Base-by-base conservation (phyloP, 2,329 filamentous ascomycete genomes). In the Talaromyces marneffei region DNA sequence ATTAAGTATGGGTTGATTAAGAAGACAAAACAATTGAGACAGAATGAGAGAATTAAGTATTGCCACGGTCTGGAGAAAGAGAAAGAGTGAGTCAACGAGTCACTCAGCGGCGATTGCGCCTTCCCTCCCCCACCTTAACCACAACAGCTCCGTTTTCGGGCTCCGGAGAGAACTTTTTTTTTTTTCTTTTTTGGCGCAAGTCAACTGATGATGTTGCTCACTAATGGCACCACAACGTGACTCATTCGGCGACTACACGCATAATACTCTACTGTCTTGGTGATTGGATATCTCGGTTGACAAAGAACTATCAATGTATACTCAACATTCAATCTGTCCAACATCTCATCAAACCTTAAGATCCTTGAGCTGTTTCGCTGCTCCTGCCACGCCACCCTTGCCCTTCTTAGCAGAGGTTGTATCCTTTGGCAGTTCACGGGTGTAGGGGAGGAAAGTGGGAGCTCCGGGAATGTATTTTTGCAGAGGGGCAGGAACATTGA, bases 381-480 rank as follows among this genome's bases (percentile, higher is more conserved):
- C 70, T 50, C 72, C 74, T 25, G 72, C 70, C 12, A 65, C 66
- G 16, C 63, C 67, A 50, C 68, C 66, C 67, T 78, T 78, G 25
- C 66, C 66, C 69, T 82, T 83, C 75, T 86, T 87, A 66, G 81
- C 76, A 42, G 84, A 86, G 40, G 85, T 88, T 10, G 83, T 82
- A 67, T 92, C 87, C 77, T 93, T 92, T 10, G 90, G 87, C 39
- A 93, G 80, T 67, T 96, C 93, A 79, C 92, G 94, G 59, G 87
- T 85, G 72, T 89, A 99, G 1, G 91, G 90, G 64, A 99, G 82
- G 77, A 97, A 96, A 55, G 93, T 91, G 1, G 91, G 92, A 42
- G 91, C 83, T 35, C 92, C 93, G 1, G 92, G 92, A 57, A 97
- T 88, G 75, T 95, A 97, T 78, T 92, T 93, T 68, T 90, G 85